A percentile compares a stretch with the other conserved stretches of the same genome.
phyloP scores from a whole-genome alignment of 164 flowering plant genomes.

The Aristolochia californica region DNA sequence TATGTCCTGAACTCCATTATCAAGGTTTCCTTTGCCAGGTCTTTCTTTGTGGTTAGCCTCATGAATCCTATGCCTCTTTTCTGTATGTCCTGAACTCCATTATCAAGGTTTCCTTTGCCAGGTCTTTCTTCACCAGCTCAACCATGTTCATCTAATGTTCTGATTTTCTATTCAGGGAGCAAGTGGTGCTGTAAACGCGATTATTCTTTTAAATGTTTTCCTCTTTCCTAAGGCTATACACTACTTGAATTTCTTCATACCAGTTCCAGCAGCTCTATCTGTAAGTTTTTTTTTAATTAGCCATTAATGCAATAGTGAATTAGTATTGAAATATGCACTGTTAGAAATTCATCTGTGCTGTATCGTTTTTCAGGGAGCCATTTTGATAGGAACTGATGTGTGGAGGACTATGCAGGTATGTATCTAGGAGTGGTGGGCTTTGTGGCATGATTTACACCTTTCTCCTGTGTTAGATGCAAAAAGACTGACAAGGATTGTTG shows the following conservation, averaged over 20 bases:
- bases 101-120: not conserved
- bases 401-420: slow-evolving; percentile 57
- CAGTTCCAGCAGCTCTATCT: slow-evolving; percentile 75
- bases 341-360: not conserved
- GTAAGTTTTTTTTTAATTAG: slow-evolving; percentile 25
- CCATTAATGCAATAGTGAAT: not conserved
- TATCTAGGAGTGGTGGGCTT: not conserved
- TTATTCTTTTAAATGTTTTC: slow-evolving; percentile 76
- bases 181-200: slow-evolving; percentile 91
- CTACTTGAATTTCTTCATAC: slow-evolving; percentile 54
- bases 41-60: not conserved
- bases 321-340: not conserved
- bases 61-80: not conserved
- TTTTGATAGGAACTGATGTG: slow-evolving; percentile 66
- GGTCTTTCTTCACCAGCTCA: not conserved
- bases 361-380: slow-evolving; percentile 47
- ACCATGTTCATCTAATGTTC: not conserved
- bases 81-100: not conserved
- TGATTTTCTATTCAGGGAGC: slow-evolving; percentile 52
- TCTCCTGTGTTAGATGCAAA: not conserved
- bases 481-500: not conserved
- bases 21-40: not conserved
- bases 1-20: not conserved
- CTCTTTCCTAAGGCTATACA: slow-evolving; percentile 56
- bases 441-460: not conserved